Evolutionary conservation across 345 rosid species (phyloP).

Genomic region (Firmiana major): DNA sequence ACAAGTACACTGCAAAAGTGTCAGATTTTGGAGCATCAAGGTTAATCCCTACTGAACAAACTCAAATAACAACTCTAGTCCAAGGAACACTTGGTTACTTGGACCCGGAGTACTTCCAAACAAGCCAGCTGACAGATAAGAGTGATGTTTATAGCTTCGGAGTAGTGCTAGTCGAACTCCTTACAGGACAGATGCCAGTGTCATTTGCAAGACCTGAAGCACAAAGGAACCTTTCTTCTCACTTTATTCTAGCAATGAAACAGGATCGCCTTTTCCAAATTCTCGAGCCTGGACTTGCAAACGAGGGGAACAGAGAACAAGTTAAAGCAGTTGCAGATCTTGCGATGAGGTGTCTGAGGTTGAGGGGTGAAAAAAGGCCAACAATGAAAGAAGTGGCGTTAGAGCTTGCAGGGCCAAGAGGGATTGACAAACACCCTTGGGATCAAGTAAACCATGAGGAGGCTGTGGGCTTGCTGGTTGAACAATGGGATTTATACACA

Average conservation of each 20-base stretch:
- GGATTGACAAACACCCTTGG: too few species aligned
- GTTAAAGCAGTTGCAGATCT: background rate
- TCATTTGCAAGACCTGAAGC: background rate
- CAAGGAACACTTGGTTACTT: conserved; percentile 21
- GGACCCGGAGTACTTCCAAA: conserved; percentile 24
- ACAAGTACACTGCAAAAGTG: conserved; percentile 15
- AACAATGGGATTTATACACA: too few species aligned
- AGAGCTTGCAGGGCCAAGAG: too few species aligned
- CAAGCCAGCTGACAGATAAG: conserved; percentile 23
- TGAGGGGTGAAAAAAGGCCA: too few species aligned
- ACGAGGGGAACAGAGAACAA: background rate
- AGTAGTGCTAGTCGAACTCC: conserved; percentile 3
- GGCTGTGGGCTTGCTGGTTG: too few species aligned
- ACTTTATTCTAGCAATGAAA: background rate
- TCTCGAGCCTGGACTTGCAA: background rate
- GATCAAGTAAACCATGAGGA: too few species aligned
- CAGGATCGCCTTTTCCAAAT: background rate
- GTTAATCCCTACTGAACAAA: conserved; percentile 18
- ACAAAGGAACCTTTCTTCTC: background rate
- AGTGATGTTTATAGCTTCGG: conserved; percentile 6
- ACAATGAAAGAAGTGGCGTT: too few species aligned
- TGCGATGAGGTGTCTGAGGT: background rate
- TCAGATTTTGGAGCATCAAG: conserved; percentile 24
- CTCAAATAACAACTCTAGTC: conserved; percentile 16
- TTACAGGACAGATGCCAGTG: conserved; percentile 5